These are phyloP conservation scores for Suillus subalutaceus DNA, from an alignment of 768 basidiomycete species.

Conservation along the genomic window DNA sequence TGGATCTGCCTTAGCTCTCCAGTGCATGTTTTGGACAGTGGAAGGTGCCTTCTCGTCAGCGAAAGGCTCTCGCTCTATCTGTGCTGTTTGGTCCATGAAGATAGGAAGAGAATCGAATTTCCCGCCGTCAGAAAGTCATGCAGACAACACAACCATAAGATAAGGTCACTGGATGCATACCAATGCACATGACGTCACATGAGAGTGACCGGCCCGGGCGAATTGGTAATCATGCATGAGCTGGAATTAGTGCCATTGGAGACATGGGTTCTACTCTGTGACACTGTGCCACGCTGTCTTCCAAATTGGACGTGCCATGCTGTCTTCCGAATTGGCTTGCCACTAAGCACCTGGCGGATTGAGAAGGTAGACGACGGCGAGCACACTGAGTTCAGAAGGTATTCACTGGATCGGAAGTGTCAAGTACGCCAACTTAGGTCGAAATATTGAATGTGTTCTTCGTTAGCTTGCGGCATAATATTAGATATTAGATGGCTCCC, in stretches of 20 bases:
- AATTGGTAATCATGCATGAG: neutral
- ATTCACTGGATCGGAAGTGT: neutral
- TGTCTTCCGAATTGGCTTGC: neutral
- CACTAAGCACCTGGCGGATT: neutral
- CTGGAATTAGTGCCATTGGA: neutral
- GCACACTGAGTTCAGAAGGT: neutral
- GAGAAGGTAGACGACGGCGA: neutral
- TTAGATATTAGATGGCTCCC: neutral
- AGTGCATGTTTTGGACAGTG: neutral
- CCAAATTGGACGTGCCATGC: neutral
- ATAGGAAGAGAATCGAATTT: constrained; percentile 15
- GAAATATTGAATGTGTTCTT: neutral
- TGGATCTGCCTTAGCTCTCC: constrained; percentile 16
- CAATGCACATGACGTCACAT: neutral
- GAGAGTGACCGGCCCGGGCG: neutral
- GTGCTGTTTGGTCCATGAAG: constrained; percentile 6
- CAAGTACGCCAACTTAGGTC: neutral
- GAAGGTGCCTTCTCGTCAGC: constrained; percentile 8
- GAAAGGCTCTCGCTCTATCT: neutral
- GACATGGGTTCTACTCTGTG: neutral
- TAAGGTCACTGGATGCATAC: neutral
- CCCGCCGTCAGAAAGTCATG: constrained; percentile 15
- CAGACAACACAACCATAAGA: neutral
- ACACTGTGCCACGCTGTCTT: neutral
- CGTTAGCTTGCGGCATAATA: neutral